Base-by-base conservation (phyloP, 2,329 filamentous ascomycete genomes). In the Alternaria hordeiaustralica region DNA sequence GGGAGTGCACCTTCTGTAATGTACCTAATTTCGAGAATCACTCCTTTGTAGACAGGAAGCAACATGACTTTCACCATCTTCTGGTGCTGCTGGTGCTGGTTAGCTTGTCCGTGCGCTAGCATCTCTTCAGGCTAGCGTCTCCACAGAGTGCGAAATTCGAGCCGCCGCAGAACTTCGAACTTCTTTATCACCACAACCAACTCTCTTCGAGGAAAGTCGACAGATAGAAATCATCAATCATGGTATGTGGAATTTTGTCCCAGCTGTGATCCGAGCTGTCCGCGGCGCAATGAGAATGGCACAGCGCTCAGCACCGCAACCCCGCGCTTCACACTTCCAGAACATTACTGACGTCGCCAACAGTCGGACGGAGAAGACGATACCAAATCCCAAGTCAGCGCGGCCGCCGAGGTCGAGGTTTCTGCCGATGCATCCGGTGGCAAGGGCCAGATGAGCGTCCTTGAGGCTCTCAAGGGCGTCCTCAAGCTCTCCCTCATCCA, bases 361-460 rank as follows among this genome's bases (percentile, higher is more conserved):
- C 75, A 97, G 96, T 98, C 95, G 94, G 95, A 98, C 94, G 95
- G 95, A 98, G 96, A 98, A 97, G 95, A 98, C 92, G 95, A 98
- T 92, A 94, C 90, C 86, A 91, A 89, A 85, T 90, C 90, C 84
- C 91, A 92, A 85, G 82, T 85, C 77, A 84, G 82, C 69, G 92
- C 92, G 82, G 94, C 92, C 82, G 88, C 90, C 79, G 96, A 97
- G 88, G 94, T 98, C 85, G 95, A 98, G 87, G 94, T 97, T 83
- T 91, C 91, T 82, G 94, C 92, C 85, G 94, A 97, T 87, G 91
- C 91, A 82, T 84, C 90, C 83, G 87, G 87, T 82, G 80, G 79
- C 69, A 93, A 94, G 85, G 92, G 92, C 81, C 93, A 94, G 88
- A 98, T 99, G 94, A 94, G 92, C 82, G 94, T 98, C 80, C 90